phyloP scores from a whole-genome alignment of 1,284 basidiomycete species.

The Boletus sp. region DNA sequence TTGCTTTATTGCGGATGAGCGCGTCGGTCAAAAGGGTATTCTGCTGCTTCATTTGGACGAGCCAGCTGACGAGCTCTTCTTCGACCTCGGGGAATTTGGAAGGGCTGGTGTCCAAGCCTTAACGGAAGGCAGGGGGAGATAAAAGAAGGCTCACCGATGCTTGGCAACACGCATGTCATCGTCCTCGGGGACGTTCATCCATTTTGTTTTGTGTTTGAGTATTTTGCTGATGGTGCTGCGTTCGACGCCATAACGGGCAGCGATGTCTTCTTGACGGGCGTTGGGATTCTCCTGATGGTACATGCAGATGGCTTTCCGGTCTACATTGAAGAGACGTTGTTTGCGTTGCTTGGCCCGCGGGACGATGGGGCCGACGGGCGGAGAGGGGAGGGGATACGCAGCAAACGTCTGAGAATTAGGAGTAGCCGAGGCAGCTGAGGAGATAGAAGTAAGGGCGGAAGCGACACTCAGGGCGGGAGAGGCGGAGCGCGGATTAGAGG shows the following conservation, averaged over 20 bases:
- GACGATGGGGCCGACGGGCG: constrained; percentile 32
- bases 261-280: constrained; percentile 82
- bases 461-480: constrained; percentile 64
- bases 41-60: constrained; percentile 54
- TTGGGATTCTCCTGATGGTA: constrained; percentile 66
- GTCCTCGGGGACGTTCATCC: constrained; percentile 71
- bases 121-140: constrained; percentile 6
- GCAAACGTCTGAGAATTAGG: constrained; percentile 41
- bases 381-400: constrained; percentile 34
- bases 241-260: constrained; percentile 75
- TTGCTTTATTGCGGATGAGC: constrained; percentile 72
- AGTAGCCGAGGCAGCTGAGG: constrained; percentile 43
- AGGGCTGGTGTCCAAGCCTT: constrained; percentile 47
- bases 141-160: constrained; percentile 54
- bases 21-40: constrained; percentile 68
- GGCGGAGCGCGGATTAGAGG: constrained; percentile 54
- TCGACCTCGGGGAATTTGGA: constrained; percentile 84
- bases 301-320: constrained; percentile 79
- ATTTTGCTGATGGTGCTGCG: constrained; percentile 95
- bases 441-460: constrained; percentile 56
- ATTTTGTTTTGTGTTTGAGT: constrained; percentile 80
- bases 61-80: constrained; percentile 61
- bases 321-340: constrained; percentile 70
- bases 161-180: constrained; percentile 62
- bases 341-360: constrained; percentile 63